Evolutionary conservation across 345 rosid species (phyloP), one percentile per base, ranked within the genome.

Genomic region (Linum lewisii): DNA sequence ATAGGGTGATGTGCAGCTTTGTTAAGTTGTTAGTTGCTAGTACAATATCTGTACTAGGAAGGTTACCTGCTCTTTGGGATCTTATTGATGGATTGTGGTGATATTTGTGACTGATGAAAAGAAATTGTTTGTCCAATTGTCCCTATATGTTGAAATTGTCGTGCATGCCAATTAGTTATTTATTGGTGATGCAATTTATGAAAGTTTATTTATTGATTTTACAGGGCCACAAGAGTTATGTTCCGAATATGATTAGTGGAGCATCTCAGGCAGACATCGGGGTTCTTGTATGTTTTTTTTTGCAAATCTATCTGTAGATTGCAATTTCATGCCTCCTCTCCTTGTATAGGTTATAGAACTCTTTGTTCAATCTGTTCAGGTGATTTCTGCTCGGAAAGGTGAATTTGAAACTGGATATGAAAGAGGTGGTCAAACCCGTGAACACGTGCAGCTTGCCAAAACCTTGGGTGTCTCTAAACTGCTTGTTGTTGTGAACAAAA

Each of bases 361-460:
- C 38, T 38, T 4, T 7, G 18, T 56, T 63, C 55, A 16, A 49
- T 20, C 5, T 68, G 36, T 26, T 53, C 65, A 94, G 99, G 97
- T 94, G 51, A 90, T 90, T 64, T 90, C 97, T 60, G 99, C 99
- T 63, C 82, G 97, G 6, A 89, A 84, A 76, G 99, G 99, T 60
- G 99, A 94, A 78, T 94, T 94, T 61, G 99, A 94, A 82, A 94
- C 99, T 38, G 99, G 99, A 47, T 94, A 75, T 70, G 99, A 94
- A 78, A 87, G 82, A 79, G 99, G 99, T 73, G 99, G 99, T 50
- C 99, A 94, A 81, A 94, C 99, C 54, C 97, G 99, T 64, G 99
- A 94, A 72, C 99, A 94, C 73, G 99, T 94, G 58, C 87, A 81
- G 76, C 97, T 94, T 58, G 99, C 99, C 38, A 94, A 94, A 73